These are phyloP conservation scores for Emericellopsis cladophorae DNA, from an alignment of 2,329 filamentous ascomycete species.

Conservation along the genomic window DNA sequence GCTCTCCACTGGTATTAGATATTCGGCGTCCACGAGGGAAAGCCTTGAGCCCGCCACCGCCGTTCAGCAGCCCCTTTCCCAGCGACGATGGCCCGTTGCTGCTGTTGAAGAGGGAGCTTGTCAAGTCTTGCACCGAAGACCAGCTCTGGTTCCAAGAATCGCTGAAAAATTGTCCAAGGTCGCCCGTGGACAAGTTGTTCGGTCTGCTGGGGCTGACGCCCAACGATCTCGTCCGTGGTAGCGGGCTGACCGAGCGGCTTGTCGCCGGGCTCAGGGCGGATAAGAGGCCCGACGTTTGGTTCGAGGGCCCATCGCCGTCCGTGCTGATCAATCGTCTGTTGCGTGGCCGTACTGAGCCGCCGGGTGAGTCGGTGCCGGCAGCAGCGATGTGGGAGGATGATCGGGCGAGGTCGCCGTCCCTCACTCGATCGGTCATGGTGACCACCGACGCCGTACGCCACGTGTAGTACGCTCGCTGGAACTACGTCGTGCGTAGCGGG, in stretches of 20 bases:
- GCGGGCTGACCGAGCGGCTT: constrained; percentile 34
- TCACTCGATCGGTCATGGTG: constrained; percentile 20
- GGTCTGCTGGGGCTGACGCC: constrained; percentile 11
- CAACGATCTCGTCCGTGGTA: constrained; percentile 22
- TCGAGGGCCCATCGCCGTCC: constrained; percentile 15
- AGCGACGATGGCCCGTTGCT: neutral
- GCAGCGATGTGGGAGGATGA: constrained; percentile 27
- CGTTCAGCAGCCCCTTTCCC: neutral
- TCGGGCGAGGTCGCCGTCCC: constrained; percentile 12
- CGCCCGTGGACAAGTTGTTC: constrained; percentile 19
- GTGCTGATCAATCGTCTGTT: constrained; percentile 31
- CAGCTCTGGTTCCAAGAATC: constrained; percentile 40
- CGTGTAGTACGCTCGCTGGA: too few relatives aligned
- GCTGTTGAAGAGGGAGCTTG: constrained; percentile 26
- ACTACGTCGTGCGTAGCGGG: too few relatives aligned
- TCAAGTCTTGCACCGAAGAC: constrained; percentile 42
- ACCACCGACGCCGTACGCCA: constrained; percentile 7
- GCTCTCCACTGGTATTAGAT: neutral
- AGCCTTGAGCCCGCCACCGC: neutral
- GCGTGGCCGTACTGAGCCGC: constrained; percentile 31
- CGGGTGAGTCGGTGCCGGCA: constrained; percentile 27
- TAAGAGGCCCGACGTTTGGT: constrained; percentile 18
- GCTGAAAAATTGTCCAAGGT: constrained; percentile 28
- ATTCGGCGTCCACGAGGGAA: constrained; percentile 19
- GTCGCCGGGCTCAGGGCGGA: constrained; percentile 20